Conservation (phyloP, 2,329 filamentous ascomycete genomes). For the Xylaria sp. region DNA sequence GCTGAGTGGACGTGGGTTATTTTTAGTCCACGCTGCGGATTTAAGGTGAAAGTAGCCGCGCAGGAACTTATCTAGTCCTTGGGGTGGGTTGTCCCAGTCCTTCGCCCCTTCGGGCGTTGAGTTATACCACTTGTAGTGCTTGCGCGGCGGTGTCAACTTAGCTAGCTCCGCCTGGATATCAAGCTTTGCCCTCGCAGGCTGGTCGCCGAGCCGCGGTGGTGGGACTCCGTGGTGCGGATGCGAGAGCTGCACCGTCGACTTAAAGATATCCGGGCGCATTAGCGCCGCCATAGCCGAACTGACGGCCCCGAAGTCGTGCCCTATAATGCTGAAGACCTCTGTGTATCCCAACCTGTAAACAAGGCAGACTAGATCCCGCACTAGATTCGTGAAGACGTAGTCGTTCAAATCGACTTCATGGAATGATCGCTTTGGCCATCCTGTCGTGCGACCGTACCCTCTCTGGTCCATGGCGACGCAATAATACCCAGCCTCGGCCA, state of each 20-base stretch:
- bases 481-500: slow-evolving; percentile 70
- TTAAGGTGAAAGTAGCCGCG: slow-evolving; percentile 76
- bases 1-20: slow-evolving; percentile 62
- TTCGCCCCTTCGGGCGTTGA: slow-evolving; percentile 61
- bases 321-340: slow-evolving; percentile 67
- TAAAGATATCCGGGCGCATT: slow-evolving; percentile 72
- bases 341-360: slow-evolving; percentile 69
- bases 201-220: slow-evolving; percentile 55
- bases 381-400: slow-evolving; percentile 67
- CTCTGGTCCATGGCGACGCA: slow-evolving; percentile 75
- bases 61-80: slow-evolving; percentile 65
- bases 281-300: slow-evolving; percentile 68
- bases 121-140: slow-evolving; percentile 78
- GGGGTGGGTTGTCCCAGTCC: slow-evolving; percentile 52
- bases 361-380: slow-evolving; percentile 70
- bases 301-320: slow-evolving; percentile 67
- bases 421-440: slow-evolving; percentile 64
- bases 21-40: slow-evolving; percentile 67
- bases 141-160: slow-evolving; percentile 64
- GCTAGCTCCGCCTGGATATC: slow-evolving; percentile 68
- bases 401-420: slow-evolving; percentile 64
- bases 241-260: slow-evolving; percentile 69
- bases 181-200: slow-evolving; percentile 32
- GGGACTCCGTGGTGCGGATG: slow-evolving; percentile 70
- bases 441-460: slow-evolving; percentile 73